These are phyloP conservation scores for Xylaria sp. DNA, from an alignment of 2,329 filamentous ascomycete species.

Conservation along the genomic window DNA sequence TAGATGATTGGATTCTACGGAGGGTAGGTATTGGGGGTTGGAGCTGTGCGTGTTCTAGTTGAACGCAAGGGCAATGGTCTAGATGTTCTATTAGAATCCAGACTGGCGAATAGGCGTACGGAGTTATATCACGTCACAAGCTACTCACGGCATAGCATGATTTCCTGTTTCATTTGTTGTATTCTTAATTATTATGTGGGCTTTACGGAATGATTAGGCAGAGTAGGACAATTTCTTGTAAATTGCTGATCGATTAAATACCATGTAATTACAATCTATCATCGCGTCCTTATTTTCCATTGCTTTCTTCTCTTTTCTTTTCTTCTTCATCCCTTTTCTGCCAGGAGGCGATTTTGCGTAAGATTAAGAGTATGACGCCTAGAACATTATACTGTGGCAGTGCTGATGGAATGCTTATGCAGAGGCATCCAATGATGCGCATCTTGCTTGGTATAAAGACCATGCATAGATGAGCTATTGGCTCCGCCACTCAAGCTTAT, in stretches of 20 bases:
- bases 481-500: too few species aligned
- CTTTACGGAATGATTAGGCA: background rate
- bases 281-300: background rate
- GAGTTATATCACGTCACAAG: background rate
- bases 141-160: background rate
- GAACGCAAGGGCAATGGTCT: background rate
- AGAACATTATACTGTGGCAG: slow-evolving; percentile 9
- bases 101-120: background rate
- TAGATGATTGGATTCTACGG: background rate
- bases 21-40: background rate
- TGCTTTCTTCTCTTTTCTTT: background rate
- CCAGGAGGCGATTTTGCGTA: background rate
- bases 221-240: background rate
- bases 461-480: background rate
- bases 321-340: background rate
- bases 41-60: background rate
- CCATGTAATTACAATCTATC: background rate
- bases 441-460: background rate
- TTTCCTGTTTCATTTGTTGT: slow-evolving; percentile 2
- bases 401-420: slow-evolving; percentile 1
- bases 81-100: background rate
- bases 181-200: slow-evolving; percentile 4
- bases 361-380: background rate
- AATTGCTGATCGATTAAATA: slow-evolving; percentile 1
- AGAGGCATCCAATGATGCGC: background rate